phyloP scores from a whole-genome alignment of 345 rosid genomes.

The Syzygium aqueum region DNA sequence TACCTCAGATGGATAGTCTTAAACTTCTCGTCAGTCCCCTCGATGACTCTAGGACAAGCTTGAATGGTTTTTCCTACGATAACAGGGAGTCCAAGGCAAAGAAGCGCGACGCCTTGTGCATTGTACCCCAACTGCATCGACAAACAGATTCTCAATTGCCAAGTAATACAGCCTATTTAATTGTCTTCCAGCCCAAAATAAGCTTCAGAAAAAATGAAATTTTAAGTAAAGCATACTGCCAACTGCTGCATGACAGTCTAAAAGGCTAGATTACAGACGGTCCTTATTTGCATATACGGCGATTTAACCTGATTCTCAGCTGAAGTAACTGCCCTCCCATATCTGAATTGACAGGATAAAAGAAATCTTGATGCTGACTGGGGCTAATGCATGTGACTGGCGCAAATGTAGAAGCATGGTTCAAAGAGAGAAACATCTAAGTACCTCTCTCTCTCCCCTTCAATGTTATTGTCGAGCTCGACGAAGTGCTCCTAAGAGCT shows the following conservation, averaged over 20 bases:
- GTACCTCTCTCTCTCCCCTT: constrained; percentile 30
- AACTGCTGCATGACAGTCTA: neutral
- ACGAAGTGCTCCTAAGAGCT: constrained; percentile 32
- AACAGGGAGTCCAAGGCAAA: constrained; percentile 32
- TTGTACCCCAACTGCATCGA: constrained; percentile 21
- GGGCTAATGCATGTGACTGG: neutral
- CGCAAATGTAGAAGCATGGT: neutral
- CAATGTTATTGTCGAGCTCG: constrained; percentile 20
- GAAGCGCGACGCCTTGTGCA: constrained; percentile 31
- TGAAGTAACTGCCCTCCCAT: neutral
- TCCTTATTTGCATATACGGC: neutral
- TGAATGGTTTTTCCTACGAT: constrained; percentile 41
- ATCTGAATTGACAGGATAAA: neutral
- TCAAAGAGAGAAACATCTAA: neutral
- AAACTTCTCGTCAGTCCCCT: constrained; percentile 23
- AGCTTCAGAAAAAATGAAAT: too few species aligned
- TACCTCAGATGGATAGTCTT: constrained; percentile 26
- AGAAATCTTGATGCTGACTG: neutral
- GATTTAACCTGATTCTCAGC: neutral
- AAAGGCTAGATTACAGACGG: neutral
- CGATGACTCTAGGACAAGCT: constrained; percentile 31
- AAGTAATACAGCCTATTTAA: constrained; percentile 39
- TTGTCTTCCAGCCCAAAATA: constrained; percentile 22
- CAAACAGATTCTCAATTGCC: constrained; percentile 29
- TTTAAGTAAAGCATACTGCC: neutral